A percentile compares a stretch with the other conserved stretches of the same genome.
Evolutionary conservation across 208 protist genomes (phyloP).

Genomic region (Plasmodiophora brassicae): DNA sequence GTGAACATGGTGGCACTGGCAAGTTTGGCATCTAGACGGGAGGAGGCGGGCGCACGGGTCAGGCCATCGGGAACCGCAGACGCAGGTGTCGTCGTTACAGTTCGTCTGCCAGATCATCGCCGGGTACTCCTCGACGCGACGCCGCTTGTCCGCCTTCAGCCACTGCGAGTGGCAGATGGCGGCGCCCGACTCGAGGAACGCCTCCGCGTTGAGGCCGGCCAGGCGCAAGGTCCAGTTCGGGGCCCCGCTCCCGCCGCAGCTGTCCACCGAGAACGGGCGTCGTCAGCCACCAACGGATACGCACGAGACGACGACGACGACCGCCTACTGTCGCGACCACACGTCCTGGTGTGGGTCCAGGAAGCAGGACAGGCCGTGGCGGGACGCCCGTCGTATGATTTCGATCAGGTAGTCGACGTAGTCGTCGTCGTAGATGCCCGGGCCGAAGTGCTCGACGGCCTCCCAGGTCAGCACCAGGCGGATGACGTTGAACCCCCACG

Average conservation of each 20-base stretch:
- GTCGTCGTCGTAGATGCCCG: slow-evolving; percentile 16
- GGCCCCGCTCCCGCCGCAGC: slow-evolving; percentile 44
- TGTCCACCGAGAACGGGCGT: too few species aligned
- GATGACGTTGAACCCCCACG: slow-evolving; percentile 36
- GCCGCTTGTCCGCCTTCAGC: neutral
- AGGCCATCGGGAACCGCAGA: too few species aligned
- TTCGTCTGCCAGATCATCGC: neutral
- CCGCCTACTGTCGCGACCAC: slow-evolving; percentile 41
- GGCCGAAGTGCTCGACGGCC: slow-evolving; percentile 25
- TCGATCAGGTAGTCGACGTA: slow-evolving; percentile 16
- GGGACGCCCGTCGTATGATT: neutral
- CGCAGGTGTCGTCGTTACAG: too few species aligned
- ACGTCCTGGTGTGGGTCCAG: slow-evolving; percentile 54
- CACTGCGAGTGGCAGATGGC: slow-evolving; percentile 39
- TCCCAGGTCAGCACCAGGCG: slow-evolving; percentile 6
- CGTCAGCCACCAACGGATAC: neutral
- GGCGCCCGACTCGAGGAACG: slow-evolving; percentile 33
- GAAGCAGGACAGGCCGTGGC: slow-evolving; percentile 32
- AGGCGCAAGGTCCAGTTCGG: slow-evolving; percentile 47
- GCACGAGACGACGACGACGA: neutral
- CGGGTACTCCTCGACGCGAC: neutral
- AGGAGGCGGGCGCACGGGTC: too few species aligned
- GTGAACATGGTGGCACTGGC: slow-evolving; percentile 6
- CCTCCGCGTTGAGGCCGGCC: slow-evolving; percentile 35
- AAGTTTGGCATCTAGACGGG: too few species aligned